phyloP scores from a whole-genome alignment of 106 monocot genomes.

The Iris macrosiphon region DNA sequence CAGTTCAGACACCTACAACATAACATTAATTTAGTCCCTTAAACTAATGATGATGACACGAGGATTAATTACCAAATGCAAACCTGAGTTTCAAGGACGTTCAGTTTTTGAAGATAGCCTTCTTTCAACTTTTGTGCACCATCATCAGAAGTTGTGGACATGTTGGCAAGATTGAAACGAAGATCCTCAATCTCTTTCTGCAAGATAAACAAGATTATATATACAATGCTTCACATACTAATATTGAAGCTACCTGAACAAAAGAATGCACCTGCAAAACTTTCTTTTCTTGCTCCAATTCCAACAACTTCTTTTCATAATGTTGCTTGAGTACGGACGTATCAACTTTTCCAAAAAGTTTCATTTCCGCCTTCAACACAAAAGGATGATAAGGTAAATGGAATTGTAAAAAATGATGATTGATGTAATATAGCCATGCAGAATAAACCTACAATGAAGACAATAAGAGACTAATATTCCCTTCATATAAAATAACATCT shows the following conservation, averaged over 20 bases:
- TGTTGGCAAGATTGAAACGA: constrained; percentile 52
- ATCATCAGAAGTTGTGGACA: constrained; percentile 65
- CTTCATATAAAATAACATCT: too few relatives aligned
- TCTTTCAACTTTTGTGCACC: constrained; percentile 84
- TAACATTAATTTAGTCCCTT: not conserved
- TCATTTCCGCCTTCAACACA: constrained; percentile 87
- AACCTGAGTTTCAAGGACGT: constrained; percentile 91
- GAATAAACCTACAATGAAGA: not conserved
- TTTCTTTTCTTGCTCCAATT: constrained; percentile 94
- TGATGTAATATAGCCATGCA: not conserved
- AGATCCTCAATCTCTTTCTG: constrained; percentile 98
- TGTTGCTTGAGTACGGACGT: constrained; percentile 78
- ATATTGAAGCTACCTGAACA: not conserved
- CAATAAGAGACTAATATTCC: too few relatives aligned
- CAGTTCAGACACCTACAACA: constrained; percentile 70
- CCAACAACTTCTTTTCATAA: constrained; percentile 86
- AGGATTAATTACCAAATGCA: not conserved
- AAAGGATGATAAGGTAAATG: constrained; percentile 1
- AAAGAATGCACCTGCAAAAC: constrained; percentile 47
- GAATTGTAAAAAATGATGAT: too few relatives aligned
- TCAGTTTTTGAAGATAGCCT: constrained; percentile 89
- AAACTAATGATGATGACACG: not conserved
- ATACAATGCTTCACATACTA: not conserved
- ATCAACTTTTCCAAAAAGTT: constrained; percentile 59
- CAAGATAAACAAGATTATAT: not conserved